Conservation (phyloP, 1,139 yeast genomes). For the Tardiomyces depauwii region DNA sequence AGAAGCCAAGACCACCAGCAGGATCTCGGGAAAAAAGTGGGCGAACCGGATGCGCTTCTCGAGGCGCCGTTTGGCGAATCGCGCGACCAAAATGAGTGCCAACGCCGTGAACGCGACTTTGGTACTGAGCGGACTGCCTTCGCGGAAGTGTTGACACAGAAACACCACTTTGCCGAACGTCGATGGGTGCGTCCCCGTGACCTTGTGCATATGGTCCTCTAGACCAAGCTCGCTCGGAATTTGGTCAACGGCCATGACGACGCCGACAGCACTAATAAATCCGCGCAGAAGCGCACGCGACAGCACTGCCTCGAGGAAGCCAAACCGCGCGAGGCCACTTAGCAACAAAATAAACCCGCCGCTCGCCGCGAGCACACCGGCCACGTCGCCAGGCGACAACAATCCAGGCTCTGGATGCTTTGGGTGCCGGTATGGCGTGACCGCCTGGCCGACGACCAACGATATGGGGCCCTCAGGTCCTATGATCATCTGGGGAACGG, state of each 20-base stretch:
- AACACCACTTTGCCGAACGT: constrained; percentile 63
- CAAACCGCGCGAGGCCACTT: constrained; percentile 75
- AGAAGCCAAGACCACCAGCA: constrained; percentile 55
- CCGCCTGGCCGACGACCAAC: constrained; percentile 82
- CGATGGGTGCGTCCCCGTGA: constrained; percentile 54
- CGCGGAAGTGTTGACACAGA: constrained; percentile 26
- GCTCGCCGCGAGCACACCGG: constrained; percentile 62
- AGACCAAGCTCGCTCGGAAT: constrained; percentile 64
- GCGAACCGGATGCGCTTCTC: constrained; percentile 13
- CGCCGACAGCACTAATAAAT: constrained; percentile 86
- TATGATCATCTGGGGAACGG: constrained; percentile 93
- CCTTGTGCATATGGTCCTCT: constrained; percentile 27
- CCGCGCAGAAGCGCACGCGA: constrained; percentile 79
- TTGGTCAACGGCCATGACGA: constrained; percentile 79
- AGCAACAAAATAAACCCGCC: constrained; percentile 68
- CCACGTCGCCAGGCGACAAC: constrained; percentile 54
- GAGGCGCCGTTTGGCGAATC: constrained; percentile 12
- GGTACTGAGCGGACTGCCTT: constrained; percentile 24
- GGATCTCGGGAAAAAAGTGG: constrained; percentile 70
- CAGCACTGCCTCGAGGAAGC: constrained; percentile 78
- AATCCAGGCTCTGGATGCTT: constrained; percentile 6
- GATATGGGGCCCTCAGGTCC: constrained; percentile 97
- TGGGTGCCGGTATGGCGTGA: constrained; percentile 36
- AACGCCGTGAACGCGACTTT: constrained; percentile 24
- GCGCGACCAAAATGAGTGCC: constrained; percentile 18